Evolutionary conservation across 2,329 filamentous ascomycete species (phyloP).

Genomic region (Neonectria sp.): DNA sequence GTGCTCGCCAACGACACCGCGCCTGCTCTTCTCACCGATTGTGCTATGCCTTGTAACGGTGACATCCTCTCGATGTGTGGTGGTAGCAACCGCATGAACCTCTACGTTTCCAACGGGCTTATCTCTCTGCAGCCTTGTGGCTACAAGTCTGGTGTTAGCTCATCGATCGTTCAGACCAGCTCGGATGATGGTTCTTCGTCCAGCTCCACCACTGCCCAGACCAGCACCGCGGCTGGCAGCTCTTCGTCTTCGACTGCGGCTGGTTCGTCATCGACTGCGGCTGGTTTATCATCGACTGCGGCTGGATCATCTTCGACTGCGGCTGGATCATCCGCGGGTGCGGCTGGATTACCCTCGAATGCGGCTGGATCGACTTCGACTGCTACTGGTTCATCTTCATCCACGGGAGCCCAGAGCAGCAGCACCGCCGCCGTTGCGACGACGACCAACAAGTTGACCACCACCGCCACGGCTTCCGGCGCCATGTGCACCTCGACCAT

Average conservation of each 20-base stretch:
- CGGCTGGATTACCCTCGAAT: background rate
- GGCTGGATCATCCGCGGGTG: no score
- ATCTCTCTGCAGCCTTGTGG: slow-evolving; percentile 67
- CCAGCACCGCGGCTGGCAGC: slow-evolving; percentile 37
- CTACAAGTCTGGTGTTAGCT: slow-evolving; percentile 42
- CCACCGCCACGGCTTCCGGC: slow-evolving; percentile 46
- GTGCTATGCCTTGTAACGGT: slow-evolving; percentile 68
- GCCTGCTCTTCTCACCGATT: slow-evolving; percentile 56
- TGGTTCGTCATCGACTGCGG: background rate
- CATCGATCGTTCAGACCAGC: slow-evolving; percentile 28
- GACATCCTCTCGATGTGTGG: slow-evolving; percentile 60
- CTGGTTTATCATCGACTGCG: slow-evolving; percentile 35
- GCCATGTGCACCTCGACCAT: slow-evolving; percentile 65
- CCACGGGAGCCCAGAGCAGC: background rate
- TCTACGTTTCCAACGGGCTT: slow-evolving; percentile 65
- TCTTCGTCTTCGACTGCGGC: background rate
- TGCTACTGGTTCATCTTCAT: background rate
- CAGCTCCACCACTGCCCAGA: slow-evolving; percentile 39
- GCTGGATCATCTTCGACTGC: background rate
- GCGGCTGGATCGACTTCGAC: background rate
- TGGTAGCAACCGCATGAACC: slow-evolving; percentile 58
- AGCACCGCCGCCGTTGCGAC: background rate
- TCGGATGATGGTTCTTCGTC: background rate
- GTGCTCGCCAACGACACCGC: slow-evolving; percentile 65
- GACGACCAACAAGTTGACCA: background rate